These are phyloP conservation scores for Populus hybrid DNA, from an alignment of 441 rosid species.

Conservation along the genomic window DNA sequence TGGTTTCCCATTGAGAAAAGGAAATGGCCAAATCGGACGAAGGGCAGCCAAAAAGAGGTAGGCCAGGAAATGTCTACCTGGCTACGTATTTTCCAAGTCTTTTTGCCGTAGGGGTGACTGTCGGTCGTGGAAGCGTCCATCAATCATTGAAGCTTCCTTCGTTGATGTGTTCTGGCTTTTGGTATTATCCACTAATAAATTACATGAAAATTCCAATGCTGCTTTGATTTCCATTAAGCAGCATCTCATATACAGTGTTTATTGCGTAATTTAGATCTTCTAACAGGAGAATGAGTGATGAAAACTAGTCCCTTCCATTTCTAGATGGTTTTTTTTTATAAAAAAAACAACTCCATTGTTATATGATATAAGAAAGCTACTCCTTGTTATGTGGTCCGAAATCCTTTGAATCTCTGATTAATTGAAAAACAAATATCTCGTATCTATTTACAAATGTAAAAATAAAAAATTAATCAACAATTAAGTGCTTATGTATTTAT, in stretches of 20 bases:
- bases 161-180: no score
- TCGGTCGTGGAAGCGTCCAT: slow-evolving; percentile 25
- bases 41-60: neutral
- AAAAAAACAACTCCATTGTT: no score
- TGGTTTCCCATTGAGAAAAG: neutral
- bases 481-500: no score
- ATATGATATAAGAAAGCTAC: no score
- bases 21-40: neutral
- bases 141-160: neutral
- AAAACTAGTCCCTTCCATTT: neutral
- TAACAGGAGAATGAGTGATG: neutral
- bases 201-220: neutral
- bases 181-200: neutral
- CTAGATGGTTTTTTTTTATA: neutral
- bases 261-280: neutral
- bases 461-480: no score
- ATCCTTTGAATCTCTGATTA: no score
- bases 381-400: no score
- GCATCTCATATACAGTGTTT: neutral
- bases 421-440: no score
- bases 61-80: slow-evolving; percentile 4
- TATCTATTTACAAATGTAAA: no score
- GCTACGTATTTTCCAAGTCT: slow-evolving; percentile 18
- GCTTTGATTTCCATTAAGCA: neutral
- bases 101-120: slow-evolving; percentile 14